Evolutionary conservation across 139 green algal species (phyloP).

Genomic region (Chlamydomonas sphaeroides): DNA sequence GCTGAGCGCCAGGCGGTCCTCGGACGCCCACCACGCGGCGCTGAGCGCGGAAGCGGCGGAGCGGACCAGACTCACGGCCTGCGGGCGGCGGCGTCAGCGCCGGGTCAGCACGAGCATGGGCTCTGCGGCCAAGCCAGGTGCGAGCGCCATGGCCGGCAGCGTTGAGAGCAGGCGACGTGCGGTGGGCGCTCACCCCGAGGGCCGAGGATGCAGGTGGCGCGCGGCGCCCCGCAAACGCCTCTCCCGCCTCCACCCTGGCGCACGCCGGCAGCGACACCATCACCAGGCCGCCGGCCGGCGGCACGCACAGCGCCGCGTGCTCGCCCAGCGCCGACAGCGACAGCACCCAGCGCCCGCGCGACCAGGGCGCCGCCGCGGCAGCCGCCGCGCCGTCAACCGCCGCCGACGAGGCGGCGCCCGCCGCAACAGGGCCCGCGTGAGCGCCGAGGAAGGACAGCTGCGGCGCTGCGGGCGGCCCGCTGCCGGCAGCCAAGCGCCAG

Average conservation of each 20-base stretch:
- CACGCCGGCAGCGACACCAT: conserved; percentile 12
- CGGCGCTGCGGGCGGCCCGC: neutral
- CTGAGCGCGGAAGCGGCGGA: neutral
- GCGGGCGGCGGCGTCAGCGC: too few relatives aligned
- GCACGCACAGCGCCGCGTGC: conserved; percentile 17
- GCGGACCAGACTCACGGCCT: neutral
- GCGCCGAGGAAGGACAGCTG: neutral
- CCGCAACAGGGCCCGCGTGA: neutral
- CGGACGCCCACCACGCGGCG: neutral
- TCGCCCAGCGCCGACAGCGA: conserved; percentile 20
- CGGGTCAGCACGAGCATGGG: too few relatives aligned
- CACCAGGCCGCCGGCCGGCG: neutral
- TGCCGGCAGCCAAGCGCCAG: neutral
- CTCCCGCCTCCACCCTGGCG: neutral
- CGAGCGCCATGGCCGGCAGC: too few relatives aligned
- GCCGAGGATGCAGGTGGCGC: neutral
- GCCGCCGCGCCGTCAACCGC: too few relatives aligned
- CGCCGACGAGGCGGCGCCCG: too few relatives aligned
- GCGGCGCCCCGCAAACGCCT: neutral
- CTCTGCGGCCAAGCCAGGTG: too few relatives aligned
- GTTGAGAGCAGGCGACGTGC: too few relatives aligned
- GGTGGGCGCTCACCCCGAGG: neutral
- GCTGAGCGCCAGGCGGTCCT: neutral
- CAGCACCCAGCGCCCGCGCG: neutral
- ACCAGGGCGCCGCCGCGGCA: neutral